These are phyloP conservation scores for Cryphonectria parasitica DNA, from an alignment of 2,329 filamentous ascomycete species.

Conservation along the genomic window DNA sequence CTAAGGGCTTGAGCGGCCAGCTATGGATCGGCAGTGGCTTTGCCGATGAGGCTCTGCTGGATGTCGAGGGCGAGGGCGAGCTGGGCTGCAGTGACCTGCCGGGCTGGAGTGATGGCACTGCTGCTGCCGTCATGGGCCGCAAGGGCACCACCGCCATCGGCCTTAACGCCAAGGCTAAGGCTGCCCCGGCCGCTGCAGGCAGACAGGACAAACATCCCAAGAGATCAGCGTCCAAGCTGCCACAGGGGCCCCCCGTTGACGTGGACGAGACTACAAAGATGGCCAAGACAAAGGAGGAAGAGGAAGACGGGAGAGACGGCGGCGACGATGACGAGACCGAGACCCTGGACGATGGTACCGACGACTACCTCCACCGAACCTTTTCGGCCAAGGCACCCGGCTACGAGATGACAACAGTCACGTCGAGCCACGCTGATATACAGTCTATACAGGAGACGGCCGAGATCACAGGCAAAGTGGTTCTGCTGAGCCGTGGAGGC, in stretches of 20 bases:
- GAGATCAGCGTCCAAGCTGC: constrained; percentile 36
- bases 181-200: constrained; percentile 33
- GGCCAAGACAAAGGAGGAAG: constrained; percentile 33
- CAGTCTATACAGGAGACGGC: constrained; percentile 89
- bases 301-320: constrained; percentile 32
- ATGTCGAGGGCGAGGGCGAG: constrained; percentile 75
- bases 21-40: constrained; percentile 95
- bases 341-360: constrained; percentile 72
- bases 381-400: constrained; percentile 40
- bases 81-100: constrained; percentile 94
- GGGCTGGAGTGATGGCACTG: constrained; percentile 73
- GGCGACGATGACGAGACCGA: constrained; percentile 34
- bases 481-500: constrained; percentile 86
- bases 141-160: constrained; percentile 49
- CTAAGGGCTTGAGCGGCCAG: constrained; percentile 80
- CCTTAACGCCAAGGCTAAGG: constrained; percentile 41
- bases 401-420: constrained; percentile 41
- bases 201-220: constrained; percentile 41
- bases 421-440: constrained; percentile 77
- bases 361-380: constrained; percentile 75
- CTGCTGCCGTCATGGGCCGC: constrained; percentile 36
- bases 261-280: constrained; percentile 33
- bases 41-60: constrained; percentile 72
- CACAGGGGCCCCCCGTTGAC: constrained; percentile 38
- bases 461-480: constrained; percentile 92